A percentile compares a stretch with the other conserved stretches of the same genome.
phyloP scores from a whole-genome alignment of 352 stramenopile genomes.

The Globisporangium cystogenes region DNA sequence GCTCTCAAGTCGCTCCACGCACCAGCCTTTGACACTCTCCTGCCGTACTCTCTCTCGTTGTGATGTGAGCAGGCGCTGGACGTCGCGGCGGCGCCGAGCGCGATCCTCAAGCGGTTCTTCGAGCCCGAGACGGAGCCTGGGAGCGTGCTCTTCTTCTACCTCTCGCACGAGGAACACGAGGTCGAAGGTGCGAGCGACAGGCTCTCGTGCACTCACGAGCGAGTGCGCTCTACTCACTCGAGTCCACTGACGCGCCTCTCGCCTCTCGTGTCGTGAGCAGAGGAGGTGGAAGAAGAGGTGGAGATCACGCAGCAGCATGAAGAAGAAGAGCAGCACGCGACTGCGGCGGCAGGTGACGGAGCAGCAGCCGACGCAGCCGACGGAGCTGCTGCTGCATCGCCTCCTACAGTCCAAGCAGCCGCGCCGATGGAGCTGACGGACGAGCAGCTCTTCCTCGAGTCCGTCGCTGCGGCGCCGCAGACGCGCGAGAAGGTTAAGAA shows the following conservation, averaged over 20 bases:
- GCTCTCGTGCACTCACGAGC: neutral
- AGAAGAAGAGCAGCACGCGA: constrained; percentile 21
- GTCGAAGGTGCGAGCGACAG: constrained; percentile 33
- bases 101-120: constrained; percentile 58
- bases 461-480: constrained; percentile 16
- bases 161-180: constrained; percentile 56
- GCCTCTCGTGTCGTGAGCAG: constrained; percentile 9
- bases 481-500: constrained; percentile 35
- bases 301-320: constrained; percentile 32
- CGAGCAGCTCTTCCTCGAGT: constrained; percentile 68
- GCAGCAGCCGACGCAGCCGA: neutral
- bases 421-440: constrained; percentile 36
- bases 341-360: constrained; percentile 2
- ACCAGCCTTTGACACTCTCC: too few relatives aligned
- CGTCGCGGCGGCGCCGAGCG: constrained; percentile 16
- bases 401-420: neutral
- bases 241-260: neutral
- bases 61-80: constrained; percentile 13
- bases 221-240: neutral
- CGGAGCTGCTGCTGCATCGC: constrained; percentile 1
- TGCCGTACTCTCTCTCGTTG: neutral
- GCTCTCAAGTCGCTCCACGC: neutral
- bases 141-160: constrained; percentile 75
- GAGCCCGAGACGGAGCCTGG: constrained; percentile 42
- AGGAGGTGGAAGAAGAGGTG: constrained; percentile 79